Evolutionary conservation across 169 alveolate species (phyloP).

Genomic region (Miamiensis avidus): DNA sequence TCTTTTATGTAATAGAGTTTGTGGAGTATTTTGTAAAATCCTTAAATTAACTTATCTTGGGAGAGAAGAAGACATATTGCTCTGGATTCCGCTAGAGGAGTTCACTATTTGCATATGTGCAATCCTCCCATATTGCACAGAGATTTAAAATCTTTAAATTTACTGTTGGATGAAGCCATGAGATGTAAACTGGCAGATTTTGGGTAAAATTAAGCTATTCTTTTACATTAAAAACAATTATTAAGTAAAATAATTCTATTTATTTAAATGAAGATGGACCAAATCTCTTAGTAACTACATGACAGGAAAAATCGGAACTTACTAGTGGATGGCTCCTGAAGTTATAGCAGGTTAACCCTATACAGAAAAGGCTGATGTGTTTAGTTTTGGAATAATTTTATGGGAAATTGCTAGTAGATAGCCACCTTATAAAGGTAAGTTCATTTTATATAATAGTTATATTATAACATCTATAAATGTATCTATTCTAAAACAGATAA

Average conservation of each 20-base stretch:
- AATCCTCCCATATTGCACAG: conserved; percentile 84
- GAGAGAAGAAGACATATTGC: conserved; percentile 79
- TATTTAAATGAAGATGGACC: conserved; percentile 57
- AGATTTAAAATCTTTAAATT: conserved; percentile 82
- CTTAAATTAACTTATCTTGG: conserved; percentile 63
- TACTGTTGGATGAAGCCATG: conserved; percentile 75
- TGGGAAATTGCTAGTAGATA: conserved; percentile 86
- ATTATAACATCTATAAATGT: not conserved
- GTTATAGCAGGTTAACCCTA: conserved; percentile 79
- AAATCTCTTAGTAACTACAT: conserved; percentile 63
- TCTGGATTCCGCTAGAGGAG: conserved; percentile 83
- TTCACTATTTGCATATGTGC: conserved; percentile 73
- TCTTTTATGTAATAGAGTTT: conserved; percentile 34
- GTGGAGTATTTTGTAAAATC: conserved; percentile 73
- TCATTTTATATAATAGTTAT: not conserved
- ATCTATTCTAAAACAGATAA: conserved; percentile 35
- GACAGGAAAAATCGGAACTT: conserved; percentile 84
- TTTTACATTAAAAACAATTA: not conserved
- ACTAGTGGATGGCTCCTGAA: conserved; percentile 91
- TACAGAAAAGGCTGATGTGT: conserved; percentile 86
- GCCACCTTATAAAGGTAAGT: conserved; percentile 82
- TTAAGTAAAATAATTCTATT: not conserved
- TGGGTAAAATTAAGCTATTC: conserved; percentile 66
- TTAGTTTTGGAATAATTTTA: conserved; percentile 82
- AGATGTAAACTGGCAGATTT: conserved; percentile 84